Base-by-base conservation (phyloP, 2,329 filamentous ascomycete genomes). In the Aciculosporium take region DNA sequence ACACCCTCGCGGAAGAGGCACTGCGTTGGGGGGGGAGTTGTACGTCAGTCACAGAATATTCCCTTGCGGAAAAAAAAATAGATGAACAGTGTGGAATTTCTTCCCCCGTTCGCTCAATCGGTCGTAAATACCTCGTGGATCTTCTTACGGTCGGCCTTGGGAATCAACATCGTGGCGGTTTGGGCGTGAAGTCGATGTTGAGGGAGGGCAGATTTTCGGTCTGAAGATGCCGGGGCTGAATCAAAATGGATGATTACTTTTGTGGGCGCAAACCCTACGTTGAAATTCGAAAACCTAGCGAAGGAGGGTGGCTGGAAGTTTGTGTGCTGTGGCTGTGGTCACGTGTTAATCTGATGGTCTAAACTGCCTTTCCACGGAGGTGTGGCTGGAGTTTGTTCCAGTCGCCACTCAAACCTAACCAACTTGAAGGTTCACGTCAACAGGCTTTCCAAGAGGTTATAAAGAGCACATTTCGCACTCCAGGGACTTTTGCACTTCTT, bases 121-220 rank as follows among this genome's bases (percentile, higher is more conserved):
- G 10, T 36, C 35, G 42, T 48, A 45, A 45, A 48, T 53, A 72
- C 69, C 72, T 81, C 89, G 80, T 98, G 91, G 74, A 98, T 96
- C 83, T 87, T 86, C 85, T 98, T 98, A 76, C 93, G 88, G 76
- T 98, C 91, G 71, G 86, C 84, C 83, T 96, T 96, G 69, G 91
- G 91, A 71, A 98, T 98, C 77, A 98, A 83, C 91, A 78, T 78
- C 83, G 88, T 75, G 67, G 65, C 68, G 67, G 66, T 68, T 65
- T 58, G 55, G 53, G 62, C 59, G 54, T 58, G 55, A 56, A 52
- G 62, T 63, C 66, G 68, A 75, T 70, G 69, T 69, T 70, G 62
- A 60, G 54, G 53, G 57, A 58, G 57, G 61, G 58, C 57, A 59
- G 60, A 53, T 63, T 56, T 56, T 56, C 51, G 53, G 50, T 52